Conservation (phyloP, 176 grass and related monocot species). For the Paspalum vaginatum region DNA sequence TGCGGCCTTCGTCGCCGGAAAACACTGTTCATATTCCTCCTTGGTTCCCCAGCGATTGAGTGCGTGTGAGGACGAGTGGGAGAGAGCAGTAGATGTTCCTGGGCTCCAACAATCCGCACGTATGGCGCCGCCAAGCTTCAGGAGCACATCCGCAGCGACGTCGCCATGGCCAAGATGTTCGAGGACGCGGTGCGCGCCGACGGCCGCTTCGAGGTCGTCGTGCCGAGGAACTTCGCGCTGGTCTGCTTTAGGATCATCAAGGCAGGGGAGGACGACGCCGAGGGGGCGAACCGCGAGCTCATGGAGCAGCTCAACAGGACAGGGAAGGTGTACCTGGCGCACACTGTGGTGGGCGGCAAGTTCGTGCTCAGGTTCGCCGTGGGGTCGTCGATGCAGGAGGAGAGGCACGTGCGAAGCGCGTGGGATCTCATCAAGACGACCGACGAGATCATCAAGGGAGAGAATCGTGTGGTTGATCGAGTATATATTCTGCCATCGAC, state of each 20-base stretch:
- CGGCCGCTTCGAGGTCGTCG: constrained; percentile 44
- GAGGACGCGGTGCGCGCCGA: constrained; percentile 47
- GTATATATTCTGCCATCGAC: no score
- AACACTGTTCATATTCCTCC: no score
- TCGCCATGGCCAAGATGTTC: constrained; percentile 56
- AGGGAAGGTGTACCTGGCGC: background rate
- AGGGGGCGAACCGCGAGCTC: background rate
- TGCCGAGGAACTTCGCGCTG: constrained; percentile 11
- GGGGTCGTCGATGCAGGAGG: constrained; percentile 19
- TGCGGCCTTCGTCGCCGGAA: no score
- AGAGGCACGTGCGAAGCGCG: constrained; percentile 13
- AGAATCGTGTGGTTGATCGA: background rate
- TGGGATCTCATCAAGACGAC: constrained; percentile 17
- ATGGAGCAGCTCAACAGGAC: background rate
- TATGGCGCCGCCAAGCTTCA: constrained; percentile 44
- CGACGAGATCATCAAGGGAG: background rate
- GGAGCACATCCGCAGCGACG: constrained; percentile 68
- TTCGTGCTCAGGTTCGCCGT: constrained; percentile 28
- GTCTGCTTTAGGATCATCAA: constrained; percentile 7
- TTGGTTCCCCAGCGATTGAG: no score
- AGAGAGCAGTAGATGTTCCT: no score
- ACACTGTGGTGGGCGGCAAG: constrained; percentile 3
- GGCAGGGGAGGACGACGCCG: background rate
- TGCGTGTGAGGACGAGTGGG: no score
- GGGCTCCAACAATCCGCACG: no score